A percentile compares a stretch with the other conserved stretches of the same genome.
phyloP scores from a whole-genome alignment of 805 yeast species.

The Candida loeiensis region DNA sequence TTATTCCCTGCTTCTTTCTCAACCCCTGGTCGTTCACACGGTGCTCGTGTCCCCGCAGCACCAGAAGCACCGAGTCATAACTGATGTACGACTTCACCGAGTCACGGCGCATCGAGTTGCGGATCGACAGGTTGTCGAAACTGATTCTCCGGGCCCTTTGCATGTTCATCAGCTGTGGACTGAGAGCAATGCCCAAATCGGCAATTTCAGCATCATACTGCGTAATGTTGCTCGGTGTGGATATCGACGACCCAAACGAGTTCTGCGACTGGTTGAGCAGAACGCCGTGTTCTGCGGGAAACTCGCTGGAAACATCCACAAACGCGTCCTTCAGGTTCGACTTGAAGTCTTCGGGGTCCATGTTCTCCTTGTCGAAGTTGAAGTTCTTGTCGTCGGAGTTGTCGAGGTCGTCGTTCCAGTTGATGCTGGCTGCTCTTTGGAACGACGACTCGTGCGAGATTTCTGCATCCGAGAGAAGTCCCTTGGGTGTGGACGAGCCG shows the following conservation, averaged over 20 bases:
- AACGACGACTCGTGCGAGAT: conserved; percentile 27
- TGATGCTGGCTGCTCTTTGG: conserved; percentile 37
- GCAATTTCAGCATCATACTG: conserved; percentile 39
- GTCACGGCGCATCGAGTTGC: conserved; percentile 25
- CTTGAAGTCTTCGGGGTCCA: conserved; percentile 3
- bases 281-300: conserved; percentile 1
- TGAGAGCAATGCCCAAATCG: conserved; percentile 40
- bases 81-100: conserved; percentile 53
- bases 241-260: conserved; percentile 20
- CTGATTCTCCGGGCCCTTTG: conserved; percentile 15
- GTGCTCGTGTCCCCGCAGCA: conserved; percentile 16
- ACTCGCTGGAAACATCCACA: conserved; percentile 15
- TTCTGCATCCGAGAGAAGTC: conserved; percentile 5
- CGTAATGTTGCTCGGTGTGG: conserved; percentile 37
- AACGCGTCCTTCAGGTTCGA: conserved; percentile 4
- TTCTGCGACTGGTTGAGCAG: conserved; percentile 7
- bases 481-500: not conserved
- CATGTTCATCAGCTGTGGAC: conserved; percentile 30
- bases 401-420: conserved; percentile 38
- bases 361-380: conserved; percentile 1
- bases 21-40: conserved; percentile 21
- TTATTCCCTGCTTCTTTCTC: conserved; percentile 49
- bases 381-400: conserved; percentile 15
- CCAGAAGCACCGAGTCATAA: conserved; percentile 56
- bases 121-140: conserved; percentile 3